phyloP scores from a whole-genome alignment of 352 stramenopile genomes.

The Globisporangium megalacanthum region DNA sequence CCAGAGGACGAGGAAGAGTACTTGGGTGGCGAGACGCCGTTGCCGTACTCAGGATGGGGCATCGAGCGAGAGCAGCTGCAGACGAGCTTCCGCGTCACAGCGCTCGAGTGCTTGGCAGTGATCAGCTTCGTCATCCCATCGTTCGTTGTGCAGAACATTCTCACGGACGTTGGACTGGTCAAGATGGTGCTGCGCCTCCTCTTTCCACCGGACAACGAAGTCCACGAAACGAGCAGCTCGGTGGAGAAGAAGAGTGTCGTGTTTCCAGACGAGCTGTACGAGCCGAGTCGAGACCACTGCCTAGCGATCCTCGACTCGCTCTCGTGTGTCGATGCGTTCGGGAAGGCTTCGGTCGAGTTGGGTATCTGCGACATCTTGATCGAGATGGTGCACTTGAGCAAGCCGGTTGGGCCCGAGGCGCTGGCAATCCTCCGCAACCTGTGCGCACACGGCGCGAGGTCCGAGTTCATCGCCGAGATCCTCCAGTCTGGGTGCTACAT shows the following conservation, averaged over 20 bases:
- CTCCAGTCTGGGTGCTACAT: conserved; percentile 68
- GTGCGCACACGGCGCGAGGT: conserved; percentile 37
- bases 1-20: conserved; percentile 25
- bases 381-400: conserved; percentile 60
- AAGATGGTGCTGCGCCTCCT: conserved; percentile 72
- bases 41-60: conserved; percentile 56
- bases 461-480: conserved; percentile 50
- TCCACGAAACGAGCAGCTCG: conserved; percentile 53
- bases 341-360: conserved; percentile 35
- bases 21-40: conserved; percentile 22
- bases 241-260: conserved; percentile 44
- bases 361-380: conserved; percentile 79
- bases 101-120: conserved; percentile 62
- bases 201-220: conserved; percentile 74
- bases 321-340: conserved; percentile 54
- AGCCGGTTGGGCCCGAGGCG: conserved; percentile 41
- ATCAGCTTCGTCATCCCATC: conserved; percentile 43
- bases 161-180: conserved; percentile 46
- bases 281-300: conserved; percentile 56
- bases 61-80: conserved; percentile 38
- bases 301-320: conserved; percentile 49
- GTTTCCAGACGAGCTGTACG: conserved; percentile 54
- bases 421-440: conserved; percentile 68
- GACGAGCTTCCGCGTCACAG: conserved; percentile 50
- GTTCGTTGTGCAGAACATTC: conserved; percentile 54